Evolutionary conservation across 2,329 filamentous ascomycete species (phyloP).

Genomic region (Stromatinia cepivora): DNA sequence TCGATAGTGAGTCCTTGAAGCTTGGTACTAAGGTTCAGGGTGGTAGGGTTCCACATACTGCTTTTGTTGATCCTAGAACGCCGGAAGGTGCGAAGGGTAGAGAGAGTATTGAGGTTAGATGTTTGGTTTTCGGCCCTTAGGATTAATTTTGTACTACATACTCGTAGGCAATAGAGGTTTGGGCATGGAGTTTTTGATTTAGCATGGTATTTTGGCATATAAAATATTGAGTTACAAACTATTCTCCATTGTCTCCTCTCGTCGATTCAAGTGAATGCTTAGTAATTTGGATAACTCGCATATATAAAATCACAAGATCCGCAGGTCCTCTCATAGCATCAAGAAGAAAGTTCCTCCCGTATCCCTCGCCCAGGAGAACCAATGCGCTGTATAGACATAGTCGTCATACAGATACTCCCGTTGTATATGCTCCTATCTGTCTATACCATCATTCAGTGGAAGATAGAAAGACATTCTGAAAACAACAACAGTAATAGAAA

Average conservation of each 20-base stretch:
- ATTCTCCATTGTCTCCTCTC: no score
- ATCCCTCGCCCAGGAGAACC: no score
- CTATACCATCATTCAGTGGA: no score
- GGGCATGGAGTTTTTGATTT: background rate
- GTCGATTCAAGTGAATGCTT: background rate
- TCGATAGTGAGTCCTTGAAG: slow-evolving; percentile 47
- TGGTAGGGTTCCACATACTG: slow-evolving; percentile 55
- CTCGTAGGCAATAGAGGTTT: background rate
- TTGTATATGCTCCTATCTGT: no score
- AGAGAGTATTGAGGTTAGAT: slow-evolving; percentile 88
- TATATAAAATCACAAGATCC: background rate
- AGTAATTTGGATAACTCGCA: background rate
- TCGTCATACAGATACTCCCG: no score
- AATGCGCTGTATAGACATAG: background rate
- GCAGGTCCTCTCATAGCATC: no score
- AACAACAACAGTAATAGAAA: no score
- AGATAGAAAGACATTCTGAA: no score
- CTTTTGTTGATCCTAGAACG: slow-evolving; percentile 75
- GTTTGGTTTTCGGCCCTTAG: slow-evolving; percentile 71
- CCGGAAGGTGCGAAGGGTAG: slow-evolving; percentile 67
- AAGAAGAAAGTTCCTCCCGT: no score
- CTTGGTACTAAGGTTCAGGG: slow-evolving; percentile 51
- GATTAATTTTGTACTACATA: background rate
- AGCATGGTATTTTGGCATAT: background rate
- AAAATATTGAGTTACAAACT: background rate